Evolutionary conservation across 2,329 filamentous ascomycete species (phyloP), one percentile per base, ranked within the genome.

Genomic region (Diaporthe destruens): DNA sequence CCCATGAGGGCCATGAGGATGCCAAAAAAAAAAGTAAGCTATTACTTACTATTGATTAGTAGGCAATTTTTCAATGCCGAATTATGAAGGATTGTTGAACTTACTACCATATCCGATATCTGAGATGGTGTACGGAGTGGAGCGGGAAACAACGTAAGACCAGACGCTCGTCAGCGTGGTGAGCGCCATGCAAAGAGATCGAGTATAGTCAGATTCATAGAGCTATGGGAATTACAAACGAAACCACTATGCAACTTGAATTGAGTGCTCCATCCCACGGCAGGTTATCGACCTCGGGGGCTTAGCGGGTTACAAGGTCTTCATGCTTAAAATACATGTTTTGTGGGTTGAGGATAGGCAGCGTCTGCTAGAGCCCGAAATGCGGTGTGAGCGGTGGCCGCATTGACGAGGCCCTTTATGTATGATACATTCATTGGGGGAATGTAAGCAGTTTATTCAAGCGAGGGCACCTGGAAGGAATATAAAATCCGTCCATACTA

Each of bases 1-100:
- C 61, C 61, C 61, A 65, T 65, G 29, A 29, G 36, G 20, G 23
- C 61, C 61, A 65, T 65, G 12, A 65, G 61, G 34, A 44, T 44
- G 29, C 61, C 61, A 20, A 51, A 65, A n/a, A 65, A 65, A 65
- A 5, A 65, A 65, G 47, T 65, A 65, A 36, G 61, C 61, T 65
- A 12, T 51, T 18, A 12, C 11, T 23, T 25, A 12, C 11, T 23
- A 25, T 11, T 2, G 6, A 2, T 65, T 1, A 65, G 61, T n/a
- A 49, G 32, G 8, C n/a, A 2, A 0, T 36, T 34, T 18, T 16
- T 34, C 11, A 34, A 23, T 9, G 5, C 25, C 2, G 4, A 16
- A 11, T 16, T 11, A 42, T 18, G 5, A 34, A 49, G 7, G 14
- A 2, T 20, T 2, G 11, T 18, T 11, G 9, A 12, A 65, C 61